These are phyloP conservation scores for Candida sphagnicola DNA, from an alignment of 805 yeast genomes.

Conservation along the genomic window DNA sequence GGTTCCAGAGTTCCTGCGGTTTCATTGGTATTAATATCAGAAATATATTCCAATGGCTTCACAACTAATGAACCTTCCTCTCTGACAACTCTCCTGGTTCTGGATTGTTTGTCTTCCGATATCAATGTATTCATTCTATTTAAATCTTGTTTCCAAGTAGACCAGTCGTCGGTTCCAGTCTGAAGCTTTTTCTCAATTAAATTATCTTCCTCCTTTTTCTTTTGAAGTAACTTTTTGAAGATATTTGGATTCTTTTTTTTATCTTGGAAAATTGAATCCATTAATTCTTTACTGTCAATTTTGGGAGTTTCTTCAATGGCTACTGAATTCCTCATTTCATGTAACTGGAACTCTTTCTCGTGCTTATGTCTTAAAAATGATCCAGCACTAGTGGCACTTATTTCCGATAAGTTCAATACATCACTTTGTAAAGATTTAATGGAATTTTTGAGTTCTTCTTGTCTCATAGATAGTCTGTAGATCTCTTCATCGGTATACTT, in stretches of 20 bases:
- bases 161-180: slow-evolving; percentile 33
- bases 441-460: slow-evolving; percentile 36
- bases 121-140: slow-evolving; percentile 71
- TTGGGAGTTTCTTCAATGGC: slow-evolving; percentile 6
- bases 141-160: slow-evolving; percentile 49
- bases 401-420: slow-evolving; percentile 54
- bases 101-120: slow-evolving; percentile 60
- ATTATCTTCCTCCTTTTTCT: slow-evolving; percentile 23
- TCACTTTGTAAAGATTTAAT: slow-evolving; percentile 42
- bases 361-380: slow-evolving; percentile 72
- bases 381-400: slow-evolving; percentile 89
- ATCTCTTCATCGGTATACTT: slow-evolving; percentile 24
- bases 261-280: slow-evolving; percentile 42
- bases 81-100: slow-evolving; percentile 56
- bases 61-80: slow-evolving; percentile 35
- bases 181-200: slow-evolving; percentile 32
- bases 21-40: slow-evolving; percentile 41
- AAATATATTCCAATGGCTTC: slow-evolving; percentile 40
- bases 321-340: slow-evolving; percentile 14
- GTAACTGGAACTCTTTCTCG: slow-evolving; percentile 31
- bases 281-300: slow-evolving; percentile 18
- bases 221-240: slow-evolving; percentile 40
- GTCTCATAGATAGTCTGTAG: slow-evolving; percentile 25
- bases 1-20: slow-evolving; percentile 15
- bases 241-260: slow-evolving; percentile 42